phyloP scores from a whole-genome alignment of 208 protist genomes.

The Trypanosoma brucei region DNA sequence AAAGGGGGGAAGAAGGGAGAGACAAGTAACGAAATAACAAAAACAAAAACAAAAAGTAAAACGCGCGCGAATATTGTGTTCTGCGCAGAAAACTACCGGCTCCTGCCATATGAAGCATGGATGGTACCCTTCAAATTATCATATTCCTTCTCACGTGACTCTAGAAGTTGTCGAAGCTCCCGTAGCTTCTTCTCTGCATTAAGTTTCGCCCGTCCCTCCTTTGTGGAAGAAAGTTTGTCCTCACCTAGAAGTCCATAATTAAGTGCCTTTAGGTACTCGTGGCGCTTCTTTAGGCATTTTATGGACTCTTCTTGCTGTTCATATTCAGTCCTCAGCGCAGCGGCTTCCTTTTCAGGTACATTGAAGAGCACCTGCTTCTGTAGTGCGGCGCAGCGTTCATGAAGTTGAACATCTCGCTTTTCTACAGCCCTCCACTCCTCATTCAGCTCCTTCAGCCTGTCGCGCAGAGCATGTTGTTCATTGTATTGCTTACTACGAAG shows the following conservation, averaged over 20 bases:
- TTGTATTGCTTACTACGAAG: constrained; percentile 47
- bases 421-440: constrained; percentile 43
- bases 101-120: not conserved
- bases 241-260: constrained; percentile 30
- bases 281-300: constrained; percentile 9
- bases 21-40: not conserved
- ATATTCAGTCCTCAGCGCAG: constrained; percentile 25
- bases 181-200: constrained; percentile 44
- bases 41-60: not conserved
- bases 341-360: constrained; percentile 49
- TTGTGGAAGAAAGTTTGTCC: constrained; percentile 20
- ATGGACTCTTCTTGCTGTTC: constrained; percentile 32
- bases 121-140: constrained; percentile 31
- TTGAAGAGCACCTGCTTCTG: constrained; percentile 54
- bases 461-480: constrained; percentile 37
- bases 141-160: constrained; percentile 48
- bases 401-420: constrained; percentile 51
- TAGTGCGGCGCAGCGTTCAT: constrained; percentile 45
- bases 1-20: too few relatives aligned
- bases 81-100: not conserved
- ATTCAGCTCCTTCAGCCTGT: constrained; percentile 34
- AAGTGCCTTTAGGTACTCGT: constrained; percentile 28
- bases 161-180: constrained; percentile 39
- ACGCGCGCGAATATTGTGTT: not conserved
- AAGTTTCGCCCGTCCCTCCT: constrained; percentile 39